Base-by-base conservation (phyloP, 1,139 yeast species). In the Geotrichum aggregatum region DNA sequence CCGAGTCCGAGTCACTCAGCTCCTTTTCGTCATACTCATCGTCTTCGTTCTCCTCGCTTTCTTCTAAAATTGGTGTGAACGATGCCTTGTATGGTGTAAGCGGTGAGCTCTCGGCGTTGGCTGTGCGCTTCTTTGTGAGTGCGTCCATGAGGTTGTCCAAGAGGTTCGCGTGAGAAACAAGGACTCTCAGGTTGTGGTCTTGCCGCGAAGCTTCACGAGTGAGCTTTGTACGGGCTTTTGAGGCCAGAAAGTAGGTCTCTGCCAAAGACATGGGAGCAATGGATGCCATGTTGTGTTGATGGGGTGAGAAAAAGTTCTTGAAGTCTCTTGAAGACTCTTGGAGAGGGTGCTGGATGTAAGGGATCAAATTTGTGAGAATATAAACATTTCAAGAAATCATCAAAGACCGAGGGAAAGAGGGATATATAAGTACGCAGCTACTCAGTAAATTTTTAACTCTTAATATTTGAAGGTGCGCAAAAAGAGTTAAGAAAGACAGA, bases 121-220 rank as follows among this genome's bases (percentile, higher is more conserved):
- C 40, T 10, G 48, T 26, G 30, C 42, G 43, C 31, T 31, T 33
- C 36, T 56, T 50, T 19, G 62, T 54, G 14, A 64, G 55, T n/a
- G 58, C 45, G 41, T 81, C 89, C 80, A 84, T 82, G 44, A 85
- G 65, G 58, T 75, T 75, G 63, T 86, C 95, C 55, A 86, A 74
- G 72, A 86, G 71, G 66, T 85, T 86, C 18, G 94, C 92, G 67
- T 86, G 94, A 36, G 81, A 76, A 2, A 86, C 91, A 47, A 86
- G 74, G 47, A 75, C 71, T 56, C 88, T 74, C 52, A 86, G 72
- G 56, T 80, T 72, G 42, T 83, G 79, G 59, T 82, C 84, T 7
- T 78, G 77, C 57, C 76, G 76, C 31, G 78, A 66, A 2, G 92
- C 91, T 65, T 84, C 89, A 54, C 69, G 76, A 33, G 87, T 79